Base-by-base conservation (phyloP, 177 flowering plant genomes). In the Vitis hybrid region DNA sequence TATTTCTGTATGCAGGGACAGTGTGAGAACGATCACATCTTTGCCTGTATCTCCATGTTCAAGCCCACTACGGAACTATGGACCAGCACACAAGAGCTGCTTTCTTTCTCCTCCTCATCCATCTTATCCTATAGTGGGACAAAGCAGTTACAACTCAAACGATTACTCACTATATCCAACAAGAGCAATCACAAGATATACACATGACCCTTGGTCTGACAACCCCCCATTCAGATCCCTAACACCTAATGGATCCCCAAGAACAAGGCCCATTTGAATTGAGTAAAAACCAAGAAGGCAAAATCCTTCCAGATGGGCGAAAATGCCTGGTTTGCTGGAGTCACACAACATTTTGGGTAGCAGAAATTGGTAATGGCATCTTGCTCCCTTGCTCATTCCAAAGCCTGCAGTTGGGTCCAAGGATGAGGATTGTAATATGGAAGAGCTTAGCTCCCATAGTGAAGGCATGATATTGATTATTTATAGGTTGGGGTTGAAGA, bases 31-130 rank as follows among this genome's bases (percentile, higher is more conserved):
- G 66, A 93, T 90, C 66, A 79, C 86, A 29, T 93, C 98, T 49
- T 73, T 91, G 79, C 98, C 97, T 0, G 97, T 91, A 5, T 91
- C 96, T 45, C 98, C 97, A 1, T 83, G 88, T 71, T 87, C 98
- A 65, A 93, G 98, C 71, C 98, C 98, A 22, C 72, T 93, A 49
- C 77, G 91, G 60, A 85, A 78, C 15, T 68, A 67, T 49, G 90
- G 85, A 64, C 72, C 86, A 2, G 73, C 86, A n/a, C 73, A 80
- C 52, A 77, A 62, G 75, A 90, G 81, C 69, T 82, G 78, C 61
- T 80, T 76, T 64, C 82, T 84, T 18, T 87, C 97, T 50, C 93
- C 95, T 74, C 94, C 93, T 56, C 92, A 84, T 75, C 87, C 91
- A 33, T 33, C 82, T 66, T 87, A 71, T 69, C 61, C 79, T 14